These are phyloP conservation scores for Leonotis leonurus DNA, from an alignment of 257 asterid species.

Conservation along the genomic window DNA sequence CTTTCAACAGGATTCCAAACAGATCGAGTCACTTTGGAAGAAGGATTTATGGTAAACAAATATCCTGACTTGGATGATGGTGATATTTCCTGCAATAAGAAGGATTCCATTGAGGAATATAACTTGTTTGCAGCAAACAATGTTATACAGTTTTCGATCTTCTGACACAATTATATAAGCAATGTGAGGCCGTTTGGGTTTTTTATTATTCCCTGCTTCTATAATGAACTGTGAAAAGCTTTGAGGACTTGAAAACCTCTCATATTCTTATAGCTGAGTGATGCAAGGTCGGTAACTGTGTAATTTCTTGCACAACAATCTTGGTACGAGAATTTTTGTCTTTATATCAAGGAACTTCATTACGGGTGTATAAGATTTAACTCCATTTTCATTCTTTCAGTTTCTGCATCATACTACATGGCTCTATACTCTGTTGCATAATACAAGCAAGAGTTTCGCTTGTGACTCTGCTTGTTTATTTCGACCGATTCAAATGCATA, in stretches of 20 bases:
- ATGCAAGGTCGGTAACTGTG: constrained; percentile 26
- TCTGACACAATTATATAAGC: constrained; percentile 42
- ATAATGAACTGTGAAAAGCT: constrained; percentile 35
- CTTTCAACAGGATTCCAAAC: constrained; percentile 55
- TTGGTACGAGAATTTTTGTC: constrained; percentile 8
- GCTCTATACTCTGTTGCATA: background rate
- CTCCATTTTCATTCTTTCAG: constrained; percentile 12
- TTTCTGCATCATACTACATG: background rate
- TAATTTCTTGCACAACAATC: constrained; percentile 36
- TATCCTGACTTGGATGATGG: constrained; percentile 27
- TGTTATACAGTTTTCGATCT: constrained; percentile 73
- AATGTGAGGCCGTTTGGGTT: constrained; percentile 22
- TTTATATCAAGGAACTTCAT: background rate
- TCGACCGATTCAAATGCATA: too few species aligned
- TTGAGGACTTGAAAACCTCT: constrained; percentile 20
- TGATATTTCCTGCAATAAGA: constrained; percentile 35
- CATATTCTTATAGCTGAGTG: constrained; percentile 23
- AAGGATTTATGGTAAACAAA: constrained; percentile 29
- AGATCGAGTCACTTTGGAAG: constrained; percentile 39
- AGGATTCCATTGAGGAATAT: constrained; percentile 67
- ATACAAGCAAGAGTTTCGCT: too few species aligned
- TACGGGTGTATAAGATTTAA: constrained; percentile 1
- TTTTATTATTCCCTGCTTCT: constrained; percentile 21
- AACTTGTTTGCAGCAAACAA: constrained; percentile 82
- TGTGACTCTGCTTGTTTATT: background rate